These are phyloP conservation scores for Trametes pubescens DNA, from an alignment of 1,284 basidiomycete genomes.

Conservation along the genomic window DNA sequence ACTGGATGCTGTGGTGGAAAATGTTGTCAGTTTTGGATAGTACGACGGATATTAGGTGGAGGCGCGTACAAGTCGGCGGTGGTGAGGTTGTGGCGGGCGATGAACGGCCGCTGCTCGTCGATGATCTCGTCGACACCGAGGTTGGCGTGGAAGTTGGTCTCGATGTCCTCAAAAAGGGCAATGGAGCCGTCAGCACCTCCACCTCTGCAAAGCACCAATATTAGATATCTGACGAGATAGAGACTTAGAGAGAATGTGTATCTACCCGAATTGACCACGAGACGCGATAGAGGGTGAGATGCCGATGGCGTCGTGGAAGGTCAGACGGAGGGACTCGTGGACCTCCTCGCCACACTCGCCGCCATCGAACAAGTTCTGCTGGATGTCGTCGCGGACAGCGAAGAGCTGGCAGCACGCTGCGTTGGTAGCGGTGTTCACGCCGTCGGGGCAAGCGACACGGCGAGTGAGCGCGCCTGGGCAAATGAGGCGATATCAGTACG, in stretches of 20 bases:
- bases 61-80: constrained; percentile 38
- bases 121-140: constrained; percentile 41
- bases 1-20: constrained; percentile 35
- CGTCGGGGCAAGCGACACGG: constrained; percentile 35
- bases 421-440: constrained; percentile 43
- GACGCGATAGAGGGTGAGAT: constrained; percentile 26
- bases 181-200: constrained; percentile 41
- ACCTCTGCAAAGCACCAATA: constrained; percentile 23
- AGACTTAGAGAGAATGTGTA: neutral
- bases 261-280: constrained; percentile 28
- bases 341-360: constrained; percentile 38
- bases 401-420: constrained; percentile 48
- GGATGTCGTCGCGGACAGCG: constrained; percentile 47
- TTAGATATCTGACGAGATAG: neutral
- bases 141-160: constrained; percentile 39
- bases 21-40: neutral
- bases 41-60: neutral
- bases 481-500: neutral
- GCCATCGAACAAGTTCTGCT: constrained; percentile 46
- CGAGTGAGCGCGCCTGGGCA: constrained; percentile 33
- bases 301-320: constrained; percentile 43
- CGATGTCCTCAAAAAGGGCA: constrained; percentile 34
- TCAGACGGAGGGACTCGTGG: constrained; percentile 41
- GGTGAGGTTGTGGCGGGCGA: constrained; percentile 36
- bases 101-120: constrained; percentile 37